phyloP scores from a whole-genome alignment of 345 rosid genomes.

The Leavenworthia alabamica region DNA sequence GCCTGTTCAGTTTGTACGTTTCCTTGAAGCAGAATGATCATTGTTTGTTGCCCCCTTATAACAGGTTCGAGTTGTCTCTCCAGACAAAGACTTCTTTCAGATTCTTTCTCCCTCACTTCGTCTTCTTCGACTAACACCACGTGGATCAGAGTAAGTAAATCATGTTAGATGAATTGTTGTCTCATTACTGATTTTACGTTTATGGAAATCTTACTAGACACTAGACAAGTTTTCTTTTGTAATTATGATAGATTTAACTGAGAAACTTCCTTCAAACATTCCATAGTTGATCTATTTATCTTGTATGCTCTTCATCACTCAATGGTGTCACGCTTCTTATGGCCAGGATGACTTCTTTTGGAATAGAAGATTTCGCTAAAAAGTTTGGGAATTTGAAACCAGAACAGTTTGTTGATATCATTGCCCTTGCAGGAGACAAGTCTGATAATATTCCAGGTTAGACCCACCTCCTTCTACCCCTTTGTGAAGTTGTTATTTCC shows the following conservation, averaged over 20 bases:
- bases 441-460: constrained; percentile 91
- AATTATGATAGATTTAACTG: background rate
- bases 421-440: constrained; percentile 77
- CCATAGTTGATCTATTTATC: background rate
- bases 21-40: background rate
- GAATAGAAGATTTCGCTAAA: constrained; percentile 84
- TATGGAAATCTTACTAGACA: background rate
- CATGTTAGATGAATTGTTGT: background rate
- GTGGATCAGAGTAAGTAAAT: constrained; percentile 63
- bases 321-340: constrained; percentile 19
- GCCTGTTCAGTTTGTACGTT: background rate
- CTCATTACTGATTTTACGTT: background rate
- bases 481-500: background rate
- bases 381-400: constrained; percentile 67
- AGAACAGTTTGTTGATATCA: constrained; percentile 78
- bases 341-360: constrained; percentile 85
- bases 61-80: constrained; percentile 96
- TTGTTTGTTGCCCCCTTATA: constrained; percentile 1
- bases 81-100: constrained; percentile 98
- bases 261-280: background rate
- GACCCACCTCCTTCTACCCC: background rate
- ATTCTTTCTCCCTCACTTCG: constrained; percentile 90
- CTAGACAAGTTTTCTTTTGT: background rate
- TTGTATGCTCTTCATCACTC: background rate
- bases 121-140: constrained; percentile 82